Base-by-base conservation (phyloP, 345 rosid species). In the Acer yangbiense region DNA sequence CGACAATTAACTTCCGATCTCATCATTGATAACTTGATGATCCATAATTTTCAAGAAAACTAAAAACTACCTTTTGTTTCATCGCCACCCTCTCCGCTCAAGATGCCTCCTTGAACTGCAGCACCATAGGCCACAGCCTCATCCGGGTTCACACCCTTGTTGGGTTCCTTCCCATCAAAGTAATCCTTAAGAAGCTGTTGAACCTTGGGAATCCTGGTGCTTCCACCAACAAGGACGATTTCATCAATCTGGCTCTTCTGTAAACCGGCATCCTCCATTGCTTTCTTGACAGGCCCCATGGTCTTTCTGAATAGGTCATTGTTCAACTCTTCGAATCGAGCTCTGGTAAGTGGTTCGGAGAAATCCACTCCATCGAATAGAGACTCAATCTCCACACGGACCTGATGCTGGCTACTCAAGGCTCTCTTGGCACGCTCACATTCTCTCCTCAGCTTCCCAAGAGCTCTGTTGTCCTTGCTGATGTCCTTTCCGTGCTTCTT, bases 41-140 rank as follows among this genome's bases (percentile, higher is more conserved):
- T 35, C 39, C 6, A 35, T 35, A 35, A 4, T 35, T 35, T 35
- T 35, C 6, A 35, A 35, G 39, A 35, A 35, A 57, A 20, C 0
- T 12, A 20, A 61, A 6, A 14, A 4, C 2, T 77, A 78, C 78
- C 68, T 77, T 73, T 73, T 9, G 75, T 74, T 68, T 78, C 69
- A 6, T 78, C 81, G 10, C 79, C 76, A 20, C 84, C 84, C 66
- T 78, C 84, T n/a, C 84, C 79, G 17, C 84, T 82, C 58, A 82
- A 75, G 60, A 82, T 75, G 61, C 81, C 81, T 35, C 81, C 84
- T 50, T 78, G 79, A 27, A 78, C 84, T 1, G 79, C 84, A 13
- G 81, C 84, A 71, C 85, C 82, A 67, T 75, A 78, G 65, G 85
- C 79, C 67, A 78, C 82, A 35, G 75, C 85, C 65, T 82, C 79